Conservation (phyloP, 768 basidiomycete species). For the Tubosaeta sp. region DNA sequence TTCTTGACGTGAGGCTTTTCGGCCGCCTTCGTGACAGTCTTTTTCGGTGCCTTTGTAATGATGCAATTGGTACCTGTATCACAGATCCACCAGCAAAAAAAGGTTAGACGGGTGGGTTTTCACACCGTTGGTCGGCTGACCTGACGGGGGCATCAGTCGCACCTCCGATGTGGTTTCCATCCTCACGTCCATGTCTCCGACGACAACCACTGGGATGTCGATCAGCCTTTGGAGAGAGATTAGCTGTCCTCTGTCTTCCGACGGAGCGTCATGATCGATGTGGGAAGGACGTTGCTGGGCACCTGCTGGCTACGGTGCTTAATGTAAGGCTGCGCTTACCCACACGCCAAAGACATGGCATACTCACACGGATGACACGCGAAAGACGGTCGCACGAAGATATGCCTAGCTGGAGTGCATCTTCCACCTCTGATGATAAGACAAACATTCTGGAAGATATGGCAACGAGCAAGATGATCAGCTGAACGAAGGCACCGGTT, state of each 20-base stretch:
- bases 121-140: conserved; percentile 5
- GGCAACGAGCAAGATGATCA: conserved; percentile 58
- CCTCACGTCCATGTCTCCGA: background rate
- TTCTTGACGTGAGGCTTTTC: conserved; percentile 15
- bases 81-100: background rate
- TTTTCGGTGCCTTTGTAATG: background rate
- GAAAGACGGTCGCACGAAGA: conserved; percentile 28
- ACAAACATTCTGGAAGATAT: conserved; percentile 54
- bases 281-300: background rate
- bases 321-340: conserved; percentile 3
- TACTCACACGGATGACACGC: conserved; percentile 31
- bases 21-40: background rate
- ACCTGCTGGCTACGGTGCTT: conserved; percentile 14
- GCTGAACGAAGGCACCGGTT: conserved; percentile 67
- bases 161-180: background rate
- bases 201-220: background rate
- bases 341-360: background rate
- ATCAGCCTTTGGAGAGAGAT: conserved; percentile 6
- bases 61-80: background rate
- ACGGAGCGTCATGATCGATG: background rate
- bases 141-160: background rate
- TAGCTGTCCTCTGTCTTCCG: conserved; percentile 15
- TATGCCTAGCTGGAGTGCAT: conserved; percentile 31
- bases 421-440: conserved; percentile 42
- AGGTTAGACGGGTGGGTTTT: background rate